Conservation (phyloP, 2,329 filamentous ascomycete species). For the Epichloe typhina region DNA sequence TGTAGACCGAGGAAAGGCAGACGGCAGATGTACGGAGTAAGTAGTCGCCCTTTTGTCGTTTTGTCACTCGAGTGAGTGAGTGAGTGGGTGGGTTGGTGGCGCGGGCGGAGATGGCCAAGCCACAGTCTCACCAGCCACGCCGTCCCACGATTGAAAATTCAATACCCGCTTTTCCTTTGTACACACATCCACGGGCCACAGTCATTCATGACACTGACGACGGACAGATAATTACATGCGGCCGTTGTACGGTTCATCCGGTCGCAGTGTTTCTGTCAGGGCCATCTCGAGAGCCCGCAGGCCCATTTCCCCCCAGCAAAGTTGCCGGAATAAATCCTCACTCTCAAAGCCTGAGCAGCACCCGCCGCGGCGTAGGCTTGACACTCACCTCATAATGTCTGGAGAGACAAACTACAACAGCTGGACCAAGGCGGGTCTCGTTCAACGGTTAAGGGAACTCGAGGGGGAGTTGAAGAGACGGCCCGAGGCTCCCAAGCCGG, state of each 20-base stretch:
- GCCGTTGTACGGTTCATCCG: slow-evolving; percentile 12
- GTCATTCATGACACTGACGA: background rate
- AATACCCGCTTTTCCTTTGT: background rate
- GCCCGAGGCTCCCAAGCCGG: slow-evolving; percentile 14
- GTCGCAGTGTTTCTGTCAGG: slow-evolving; percentile 15
- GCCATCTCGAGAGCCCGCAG: slow-evolving; percentile 8
- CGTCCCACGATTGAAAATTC: background rate
- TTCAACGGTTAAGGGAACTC: slow-evolving; percentile 53
- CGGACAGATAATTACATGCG: slow-evolving; percentile 13
- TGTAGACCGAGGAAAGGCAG: background rate
- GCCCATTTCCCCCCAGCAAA: background rate
- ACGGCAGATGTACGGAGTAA: background rate
- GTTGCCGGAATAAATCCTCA: slow-evolving; percentile 7
- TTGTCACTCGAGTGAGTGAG: background rate
- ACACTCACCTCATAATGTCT: slow-evolving; percentile 15
- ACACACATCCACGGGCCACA: background rate
- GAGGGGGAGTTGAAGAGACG: slow-evolving; percentile 50
- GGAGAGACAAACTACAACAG: slow-evolving; percentile 39
- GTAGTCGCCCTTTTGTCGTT: background rate
- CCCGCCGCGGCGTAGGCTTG: background rate
- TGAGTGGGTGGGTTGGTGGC: background rate
- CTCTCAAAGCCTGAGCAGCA: background rate
- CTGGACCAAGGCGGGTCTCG: slow-evolving; percentile 57
- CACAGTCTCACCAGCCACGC: background rate
- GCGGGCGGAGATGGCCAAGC: background rate